Percentiles rank a stretch among this genome's conserved stretches.
Evolutionary conservation across 2,329 filamentous ascomycete species (phyloP).

Genomic region (Trichoderma simmonsii): DNA sequence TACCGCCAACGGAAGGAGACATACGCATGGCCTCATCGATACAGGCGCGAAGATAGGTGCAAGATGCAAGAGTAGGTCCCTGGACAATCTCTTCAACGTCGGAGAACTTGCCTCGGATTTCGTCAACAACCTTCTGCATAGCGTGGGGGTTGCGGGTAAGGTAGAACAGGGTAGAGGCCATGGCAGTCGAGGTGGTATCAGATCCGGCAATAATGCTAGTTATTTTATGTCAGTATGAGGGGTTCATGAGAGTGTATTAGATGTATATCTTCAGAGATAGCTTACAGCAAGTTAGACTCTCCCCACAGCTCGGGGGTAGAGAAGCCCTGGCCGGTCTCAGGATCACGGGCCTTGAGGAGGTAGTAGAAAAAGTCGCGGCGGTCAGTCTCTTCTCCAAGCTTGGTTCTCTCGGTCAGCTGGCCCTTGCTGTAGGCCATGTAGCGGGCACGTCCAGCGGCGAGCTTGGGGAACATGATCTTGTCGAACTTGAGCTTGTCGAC

Average conservation of each 20-base stretch:
- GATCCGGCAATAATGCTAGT: slow-evolving; percentile 64
- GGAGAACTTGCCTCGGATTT: slow-evolving; percentile 51
- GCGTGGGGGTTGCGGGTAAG: slow-evolving; percentile 51
- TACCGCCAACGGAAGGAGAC: slow-evolving; percentile 58
- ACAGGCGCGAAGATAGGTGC: slow-evolving; percentile 60
- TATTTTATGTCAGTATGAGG: neutral
- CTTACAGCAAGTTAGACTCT: slow-evolving; percentile 64
- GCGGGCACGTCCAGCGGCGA: slow-evolving; percentile 63
- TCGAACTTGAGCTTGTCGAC: slow-evolving; percentile 65
- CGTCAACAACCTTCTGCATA: slow-evolving; percentile 46
- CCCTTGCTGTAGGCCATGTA: slow-evolving; percentile 70
- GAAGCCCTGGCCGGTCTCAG: slow-evolving; percentile 66
- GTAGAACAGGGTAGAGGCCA: slow-evolving; percentile 62
- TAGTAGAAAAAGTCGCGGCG: slow-evolving; percentile 76
- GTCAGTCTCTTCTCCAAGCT: slow-evolving; percentile 61
- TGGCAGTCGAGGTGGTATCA: slow-evolving; percentile 68
- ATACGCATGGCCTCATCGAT: slow-evolving; percentile 65
- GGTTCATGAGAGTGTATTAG: neutral
- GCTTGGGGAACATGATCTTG: slow-evolving; percentile 63
- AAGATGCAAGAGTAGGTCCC: slow-evolving; percentile 47
- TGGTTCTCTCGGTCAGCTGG: slow-evolving; percentile 64
- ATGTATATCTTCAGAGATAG: neutral
- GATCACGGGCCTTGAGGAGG: slow-evolving; percentile 67
- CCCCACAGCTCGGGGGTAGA: slow-evolving; percentile 65
- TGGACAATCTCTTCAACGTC: slow-evolving; percentile 54